These are phyloP conservation scores for Lycium ferocissimum DNA, from an alignment of 257 asterid species.

Conservation along the genomic window DNA sequence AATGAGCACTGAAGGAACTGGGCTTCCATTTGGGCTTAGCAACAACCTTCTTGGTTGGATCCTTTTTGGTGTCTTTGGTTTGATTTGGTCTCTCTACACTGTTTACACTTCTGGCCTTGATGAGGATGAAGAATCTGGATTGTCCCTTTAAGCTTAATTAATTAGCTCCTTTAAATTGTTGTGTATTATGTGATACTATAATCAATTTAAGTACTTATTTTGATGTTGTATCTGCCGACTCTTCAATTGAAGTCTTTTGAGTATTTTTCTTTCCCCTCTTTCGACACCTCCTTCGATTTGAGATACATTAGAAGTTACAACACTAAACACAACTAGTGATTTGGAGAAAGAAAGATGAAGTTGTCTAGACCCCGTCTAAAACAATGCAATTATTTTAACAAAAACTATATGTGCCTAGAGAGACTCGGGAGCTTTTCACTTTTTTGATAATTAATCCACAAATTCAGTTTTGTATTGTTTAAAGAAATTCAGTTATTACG, in stretches of 20 bases:
- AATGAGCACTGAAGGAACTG: constrained; percentile 98
- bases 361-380: no score
- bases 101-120: constrained; percentile 66
- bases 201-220: not conserved
- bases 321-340: not conserved
- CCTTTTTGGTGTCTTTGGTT: constrained; percentile 74
- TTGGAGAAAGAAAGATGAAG: not conserved
- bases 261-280: not conserved
- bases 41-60: constrained; percentile 90
- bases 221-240: not conserved
- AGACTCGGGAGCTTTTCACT: no score
- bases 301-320: not conserved
- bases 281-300: not conserved
- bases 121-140: constrained; percentile 94
- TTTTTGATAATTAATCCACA: no score
- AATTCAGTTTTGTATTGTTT: no score
- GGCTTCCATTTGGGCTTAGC: constrained; percentile 95
- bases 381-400: no score
- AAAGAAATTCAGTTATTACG: no score
- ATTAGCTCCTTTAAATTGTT: not conserved
- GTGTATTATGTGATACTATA: constrained; percentile 20
- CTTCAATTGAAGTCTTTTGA: not conserved
- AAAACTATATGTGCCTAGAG: no score
- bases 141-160: constrained; percentile 64
- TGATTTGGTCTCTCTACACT: constrained; percentile 83